These are phyloP conservation scores for Gamsiella multidivaricata DNA, from an alignment of 192 early-diverging fungal genomes.

Conservation along the genomic window DNA sequence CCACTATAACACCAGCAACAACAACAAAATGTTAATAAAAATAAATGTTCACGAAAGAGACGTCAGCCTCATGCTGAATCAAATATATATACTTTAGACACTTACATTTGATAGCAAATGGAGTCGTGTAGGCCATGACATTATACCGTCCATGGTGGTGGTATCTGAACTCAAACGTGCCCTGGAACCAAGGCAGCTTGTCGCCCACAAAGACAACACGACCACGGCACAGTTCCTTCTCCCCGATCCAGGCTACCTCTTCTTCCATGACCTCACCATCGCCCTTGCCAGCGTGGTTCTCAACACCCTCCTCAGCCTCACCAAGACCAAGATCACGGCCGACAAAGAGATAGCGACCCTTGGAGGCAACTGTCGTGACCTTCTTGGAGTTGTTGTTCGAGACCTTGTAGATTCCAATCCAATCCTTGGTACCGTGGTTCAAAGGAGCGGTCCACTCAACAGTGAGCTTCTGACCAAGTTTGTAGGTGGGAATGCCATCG, in stretches of 20 bases:
- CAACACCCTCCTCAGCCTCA: slow-evolving; percentile 63
- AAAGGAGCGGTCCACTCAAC: slow-evolving; percentile 81
- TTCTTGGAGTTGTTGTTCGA: slow-evolving; percentile 77
- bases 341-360: slow-evolving; percentile 76
- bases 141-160: slow-evolving; percentile 90
- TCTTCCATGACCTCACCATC: slow-evolving; percentile 46
- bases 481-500: slow-evolving; percentile 55
- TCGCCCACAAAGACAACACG: slow-evolving; percentile 72
- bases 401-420: slow-evolving; percentile 93
- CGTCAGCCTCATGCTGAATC: no score
- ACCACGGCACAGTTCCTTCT: slow-evolving; percentile 40
- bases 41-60: background rate
- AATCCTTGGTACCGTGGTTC: slow-evolving; percentile 81
- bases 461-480: slow-evolving; percentile 81
- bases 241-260: slow-evolving; percentile 33
- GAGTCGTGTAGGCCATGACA: slow-evolving; percentile 77
- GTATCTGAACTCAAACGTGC: slow-evolving; percentile 91
- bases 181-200: slow-evolving; percentile 85
- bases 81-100: no score
- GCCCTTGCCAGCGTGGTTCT: slow-evolving; percentile 59
- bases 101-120: slow-evolving; percentile 83
- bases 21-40: background rate
- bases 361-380: slow-evolving; percentile 82
- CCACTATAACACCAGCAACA: slow-evolving; percentile 8
- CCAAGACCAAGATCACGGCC: slow-evolving; percentile 62